Percentiles rank a stretch among this genome's conserved stretches.
Evolutionary conservation across 2,329 filamentous ascomycete genomes (phyloP).

Genomic region (Trichoderma citrinoviride): DNA sequence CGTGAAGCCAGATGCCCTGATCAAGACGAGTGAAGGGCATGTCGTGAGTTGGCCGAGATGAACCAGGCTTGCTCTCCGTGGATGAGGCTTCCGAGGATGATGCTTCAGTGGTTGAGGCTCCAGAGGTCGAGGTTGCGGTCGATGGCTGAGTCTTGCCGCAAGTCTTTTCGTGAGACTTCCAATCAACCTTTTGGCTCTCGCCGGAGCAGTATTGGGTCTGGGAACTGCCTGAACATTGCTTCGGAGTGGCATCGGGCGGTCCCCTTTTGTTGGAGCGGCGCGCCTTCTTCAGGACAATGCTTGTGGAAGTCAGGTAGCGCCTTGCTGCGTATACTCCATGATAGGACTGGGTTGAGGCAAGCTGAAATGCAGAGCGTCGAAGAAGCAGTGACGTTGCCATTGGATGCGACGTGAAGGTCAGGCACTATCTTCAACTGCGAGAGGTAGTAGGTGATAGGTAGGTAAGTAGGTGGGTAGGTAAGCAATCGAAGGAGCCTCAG

Average conservation of each 20-base stretch:
- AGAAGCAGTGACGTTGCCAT: too few species aligned
- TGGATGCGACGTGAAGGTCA: too few species aligned
- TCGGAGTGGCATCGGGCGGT: conserved; percentile 32
- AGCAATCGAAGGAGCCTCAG: neutral
- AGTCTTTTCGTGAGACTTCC: conserved; percentile 47
- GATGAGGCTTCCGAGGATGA: too few species aligned
- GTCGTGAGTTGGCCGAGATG: conserved; percentile 30
- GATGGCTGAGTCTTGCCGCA: conserved; percentile 33
- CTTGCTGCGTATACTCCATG: too few species aligned
- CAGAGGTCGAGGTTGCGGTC: neutral
- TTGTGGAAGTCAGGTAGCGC: neutral
- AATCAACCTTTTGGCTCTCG: conserved; percentile 51
- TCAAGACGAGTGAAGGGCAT: conserved; percentile 43
- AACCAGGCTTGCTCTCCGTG: too few species aligned
- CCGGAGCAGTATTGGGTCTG: conserved; percentile 48
- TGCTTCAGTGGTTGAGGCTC: too few species aligned
- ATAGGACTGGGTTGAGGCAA: neutral
- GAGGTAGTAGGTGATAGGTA: neutral
- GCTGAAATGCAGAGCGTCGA: neutral
- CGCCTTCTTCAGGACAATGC: neutral
- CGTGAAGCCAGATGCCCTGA: conserved; percentile 43
- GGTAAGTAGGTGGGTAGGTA: neutral
- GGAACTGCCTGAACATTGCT: conserved; percentile 49
- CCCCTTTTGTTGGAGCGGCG: conserved; percentile 34
- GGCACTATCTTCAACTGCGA: too few species aligned